Conservation (phyloP, 345 rosid species). For the Gossypium sturtianum region DNA sequence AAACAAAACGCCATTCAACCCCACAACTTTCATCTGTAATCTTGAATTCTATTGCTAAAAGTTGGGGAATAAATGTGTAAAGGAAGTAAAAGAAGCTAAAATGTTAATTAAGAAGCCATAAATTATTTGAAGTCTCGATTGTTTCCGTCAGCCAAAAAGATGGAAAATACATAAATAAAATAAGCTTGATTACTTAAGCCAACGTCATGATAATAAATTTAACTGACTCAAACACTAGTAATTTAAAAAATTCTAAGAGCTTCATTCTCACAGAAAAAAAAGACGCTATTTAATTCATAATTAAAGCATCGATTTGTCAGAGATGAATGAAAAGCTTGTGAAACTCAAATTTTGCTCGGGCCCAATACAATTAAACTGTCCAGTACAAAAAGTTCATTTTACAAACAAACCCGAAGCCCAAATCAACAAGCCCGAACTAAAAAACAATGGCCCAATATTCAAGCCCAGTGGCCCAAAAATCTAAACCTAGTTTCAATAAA, state of each 20-base stretch:
- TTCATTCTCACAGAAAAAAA: not conserved
- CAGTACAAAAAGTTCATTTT: no score
- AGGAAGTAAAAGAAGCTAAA: not conserved
- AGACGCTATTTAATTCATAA: not conserved
- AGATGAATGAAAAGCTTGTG: not conserved
- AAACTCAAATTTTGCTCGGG: no score
- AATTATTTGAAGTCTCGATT: not conserved
- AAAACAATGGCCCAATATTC: no score
- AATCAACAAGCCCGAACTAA: no score
- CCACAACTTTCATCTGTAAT: not conserved
- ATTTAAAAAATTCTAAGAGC: not conserved
- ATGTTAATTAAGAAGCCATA: not conserved
- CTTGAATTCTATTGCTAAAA: not conserved
- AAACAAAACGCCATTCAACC: not conserved
- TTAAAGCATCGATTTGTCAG: not conserved
- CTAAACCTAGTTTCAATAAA: no score
- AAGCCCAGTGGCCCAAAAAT: no score
- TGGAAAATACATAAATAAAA: not conserved
- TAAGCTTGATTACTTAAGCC: not conserved
- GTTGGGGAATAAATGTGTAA: not conserved
- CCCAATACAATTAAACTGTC: no score
- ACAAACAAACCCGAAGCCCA: no score
- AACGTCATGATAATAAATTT: not conserved
- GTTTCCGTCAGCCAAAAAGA: not conserved
- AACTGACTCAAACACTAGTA: not conserved